A percentile compares a stretch with the other conserved stretches of the same genome.
These are phyloP conservation scores for Halenospora varia DNA, from an alignment of 495 filamentous ascomycete species.

Conservation along the genomic window DNA sequence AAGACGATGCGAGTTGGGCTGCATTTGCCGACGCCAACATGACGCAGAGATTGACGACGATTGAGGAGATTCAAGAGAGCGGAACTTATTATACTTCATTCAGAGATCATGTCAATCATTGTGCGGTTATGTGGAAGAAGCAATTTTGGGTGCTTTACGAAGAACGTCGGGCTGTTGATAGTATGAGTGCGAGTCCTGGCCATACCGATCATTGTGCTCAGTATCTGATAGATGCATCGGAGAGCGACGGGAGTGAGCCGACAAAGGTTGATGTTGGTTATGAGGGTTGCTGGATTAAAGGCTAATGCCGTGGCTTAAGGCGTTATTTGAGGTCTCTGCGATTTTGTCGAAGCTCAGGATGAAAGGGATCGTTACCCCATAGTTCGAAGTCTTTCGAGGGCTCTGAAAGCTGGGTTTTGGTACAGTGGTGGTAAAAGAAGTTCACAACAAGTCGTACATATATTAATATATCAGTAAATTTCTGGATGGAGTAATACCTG, in stretches of 20 bases:
- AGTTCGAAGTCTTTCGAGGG: too few species aligned
- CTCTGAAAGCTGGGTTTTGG: too few species aligned
- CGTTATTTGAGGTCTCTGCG: too few species aligned
- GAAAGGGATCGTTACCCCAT: too few species aligned
- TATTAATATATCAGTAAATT: too few species aligned
- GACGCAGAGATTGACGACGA: not conserved
- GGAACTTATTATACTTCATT: constrained; percentile 15
- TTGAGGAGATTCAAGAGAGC: constrained; percentile 4
- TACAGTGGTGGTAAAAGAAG: too few species aligned
- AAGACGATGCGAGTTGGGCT: constrained; percentile 1
- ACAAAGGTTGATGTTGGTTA: constrained; percentile 10
- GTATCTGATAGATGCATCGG: constrained; percentile 8
- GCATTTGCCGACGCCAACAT: not conserved
- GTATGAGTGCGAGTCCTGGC: constrained; percentile 5
- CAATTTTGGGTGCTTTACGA: constrained; percentile 17
- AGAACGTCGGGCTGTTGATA: constrained; percentile 5
- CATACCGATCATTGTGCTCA: constrained; percentile 21
- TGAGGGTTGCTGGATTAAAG: too few species aligned
- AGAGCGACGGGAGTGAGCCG: not conserved
- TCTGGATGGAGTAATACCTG: too few species aligned
- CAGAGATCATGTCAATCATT: constrained; percentile 22
- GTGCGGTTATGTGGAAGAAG: constrained; percentile 16
- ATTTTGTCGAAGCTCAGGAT: too few species aligned
- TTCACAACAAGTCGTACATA: too few species aligned
- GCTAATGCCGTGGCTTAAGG: too few species aligned